Base-by-base conservation (phyloP, 768 basidiomycete genomes). In the Podaxis sp. region DNA sequence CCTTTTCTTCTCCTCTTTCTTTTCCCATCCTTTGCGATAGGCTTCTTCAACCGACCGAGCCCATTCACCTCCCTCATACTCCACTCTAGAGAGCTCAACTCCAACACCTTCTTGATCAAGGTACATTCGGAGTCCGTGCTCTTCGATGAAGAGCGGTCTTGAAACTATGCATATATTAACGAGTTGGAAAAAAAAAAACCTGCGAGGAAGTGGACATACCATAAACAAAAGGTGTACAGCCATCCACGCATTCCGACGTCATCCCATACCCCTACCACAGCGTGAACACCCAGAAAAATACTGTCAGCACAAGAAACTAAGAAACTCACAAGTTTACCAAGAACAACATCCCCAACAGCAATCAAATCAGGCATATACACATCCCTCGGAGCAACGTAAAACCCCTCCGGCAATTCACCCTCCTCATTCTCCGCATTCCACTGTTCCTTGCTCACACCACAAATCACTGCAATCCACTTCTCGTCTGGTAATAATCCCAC, bases 281-380 rank as follows among this genome's bases (percentile, higher is more conserved):
- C 23, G 62, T 21, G 35, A 14, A 21, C 11, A 25, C 55, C 60
- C 48, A 18, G 10, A 21, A 40, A 53, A 60, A 21, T 13, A 56
- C 2, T 25, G 51, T 28, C 37, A 55, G 52, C 42, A 36, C 48
- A 44, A 36, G 48, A 21, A 27, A 46, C 46, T 27, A 47, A 36
- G 27, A n/a, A 11, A 75, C 83, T 61, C 61, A 89, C 88, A 67
- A 93, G 73, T 71, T 92, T 93, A 40, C 91, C 91, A 38, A 93
- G 77, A 13, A 92, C 75, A 18, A 89, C 89, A 66, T 93, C 89
- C 4, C 81, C 85, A 6, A 84, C 78, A 1, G 88, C 88, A 27
- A 84, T 90, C 63, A 93, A 70, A 70, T 93, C 89, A 16, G 91
- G 91, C 86, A 93, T 91, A 71, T 91, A 91, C 38, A 91, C 84